Evolutionary conservation across 768 basidiomycete genomes (phyloP).

Genomic region (Sarcodon sp.): DNA sequence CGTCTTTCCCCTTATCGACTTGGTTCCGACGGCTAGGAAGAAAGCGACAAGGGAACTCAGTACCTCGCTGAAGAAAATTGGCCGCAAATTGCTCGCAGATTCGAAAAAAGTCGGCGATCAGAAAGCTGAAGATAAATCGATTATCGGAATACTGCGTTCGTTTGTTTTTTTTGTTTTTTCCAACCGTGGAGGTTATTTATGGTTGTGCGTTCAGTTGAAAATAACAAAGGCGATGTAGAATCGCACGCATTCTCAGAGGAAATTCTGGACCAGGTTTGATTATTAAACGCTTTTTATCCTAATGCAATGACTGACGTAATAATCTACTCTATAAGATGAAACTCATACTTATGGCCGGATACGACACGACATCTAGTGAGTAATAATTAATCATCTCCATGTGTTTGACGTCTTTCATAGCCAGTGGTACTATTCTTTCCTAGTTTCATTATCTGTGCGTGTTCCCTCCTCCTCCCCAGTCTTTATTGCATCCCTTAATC

Average conservation of each 20-base stretch:
- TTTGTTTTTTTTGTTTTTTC: no score
- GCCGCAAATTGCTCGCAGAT: conserved; percentile 18
- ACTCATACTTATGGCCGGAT: conserved; percentile 28
- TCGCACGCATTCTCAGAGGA: conserved; percentile 26
- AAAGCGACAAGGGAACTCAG: conserved; percentile 15
- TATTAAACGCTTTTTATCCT: neutral
- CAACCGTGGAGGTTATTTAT: no score
- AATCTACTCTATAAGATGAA: conserved; percentile 19
- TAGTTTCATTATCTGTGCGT: neutral
- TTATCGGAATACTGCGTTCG: conserved; percentile 24
- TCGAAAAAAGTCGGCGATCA: conserved; percentile 12
- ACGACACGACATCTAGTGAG: conserved; percentile 38
- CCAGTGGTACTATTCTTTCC: neutral
- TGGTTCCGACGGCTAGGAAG: conserved; percentile 17
- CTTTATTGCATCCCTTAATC: no score
- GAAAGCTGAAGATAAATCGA: conserved; percentile 19
- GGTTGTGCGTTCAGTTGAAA: conserved; percentile 29
- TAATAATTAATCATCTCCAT: neutral
- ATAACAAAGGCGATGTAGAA: conserved; percentile 15
- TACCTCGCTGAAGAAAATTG: conserved; percentile 19
- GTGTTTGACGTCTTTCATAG: conserved; percentile 14
- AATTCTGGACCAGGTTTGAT: conserved; percentile 25
- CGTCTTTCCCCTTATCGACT: conserved; percentile 17
- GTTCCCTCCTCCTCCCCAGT: no score
- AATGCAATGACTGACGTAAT: conserved; percentile 3